Evolutionary conservation across 345 rosid genomes (phyloP), one percentile per base, ranked within the genome.

Genomic region (Xanthoceras sorbifolium): DNA sequence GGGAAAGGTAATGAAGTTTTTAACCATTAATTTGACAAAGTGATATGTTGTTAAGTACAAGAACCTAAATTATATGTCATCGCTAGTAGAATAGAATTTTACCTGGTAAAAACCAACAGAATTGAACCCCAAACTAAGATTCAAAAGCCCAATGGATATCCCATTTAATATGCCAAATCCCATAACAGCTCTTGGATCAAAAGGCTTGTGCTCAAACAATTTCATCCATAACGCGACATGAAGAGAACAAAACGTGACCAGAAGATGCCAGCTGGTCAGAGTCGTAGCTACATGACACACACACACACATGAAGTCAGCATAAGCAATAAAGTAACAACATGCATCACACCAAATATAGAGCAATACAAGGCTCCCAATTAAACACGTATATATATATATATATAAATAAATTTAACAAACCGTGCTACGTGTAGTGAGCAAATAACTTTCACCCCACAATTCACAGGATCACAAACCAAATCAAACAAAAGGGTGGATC

Each of bases 21-120:
- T 2, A 63, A 62, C 28, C 4, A 22, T 7, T 29, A 20, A 46
- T 63, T 32, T 44, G 26, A 28, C 8, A 18, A 60, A 29, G 72
- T 9, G 7, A 28, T 34, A 17, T 52, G 34, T 2, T 22, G n/a
- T 22, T 48, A 18, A 20, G 34, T 48, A 50, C 9, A 20, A 54
- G 60, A 57, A 42, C 10, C 57, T 5, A 20, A 31, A 72, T 64
- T 69, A 61, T 31, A 75, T 44, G 26, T 74, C 18, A 69, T 12
- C 32, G 31, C 26, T 1, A 26, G 42, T 23, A 71, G 59, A 82
- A 79, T 55, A 78, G 26, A 73, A 62, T 67, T 17, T 77, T 86
- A 97, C 99, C 97, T 97, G 99, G 78, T 97, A 97, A 80, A 97
- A 97, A 76, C 99, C 99, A 73, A 97, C 99, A 6, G 99, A 97